These are phyloP conservation scores for Capsicum baccatum DNA, from an alignment of 257 asterid genomes.

Conservation along the genomic window DNA sequence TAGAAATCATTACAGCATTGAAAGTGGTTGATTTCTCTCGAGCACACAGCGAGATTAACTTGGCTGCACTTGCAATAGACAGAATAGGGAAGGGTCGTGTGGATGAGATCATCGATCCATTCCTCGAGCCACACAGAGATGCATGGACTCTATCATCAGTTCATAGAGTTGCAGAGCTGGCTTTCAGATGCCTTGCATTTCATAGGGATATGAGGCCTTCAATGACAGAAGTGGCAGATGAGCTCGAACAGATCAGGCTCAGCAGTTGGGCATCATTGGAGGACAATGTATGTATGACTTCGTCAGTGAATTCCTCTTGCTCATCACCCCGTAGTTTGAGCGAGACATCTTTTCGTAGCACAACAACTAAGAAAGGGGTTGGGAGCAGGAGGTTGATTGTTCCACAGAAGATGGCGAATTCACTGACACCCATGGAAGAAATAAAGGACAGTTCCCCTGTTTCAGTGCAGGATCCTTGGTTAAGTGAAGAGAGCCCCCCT, in stretches of 20 bases:
- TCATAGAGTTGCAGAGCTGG: slow-evolving; percentile 84
- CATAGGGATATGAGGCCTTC: slow-evolving; percentile 93
- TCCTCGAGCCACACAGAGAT: slow-evolving; percentile 77
- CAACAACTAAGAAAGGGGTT: slow-evolving; percentile 43
- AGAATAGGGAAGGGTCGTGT: slow-evolving; percentile 81
- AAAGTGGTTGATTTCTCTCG: slow-evolving; percentile 88
- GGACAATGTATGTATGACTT: slow-evolving; percentile 53
- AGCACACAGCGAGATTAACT: slow-evolving; percentile 73
- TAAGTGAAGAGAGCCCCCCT: slow-evolving; percentile 81
- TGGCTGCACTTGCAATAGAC: slow-evolving; percentile 86
- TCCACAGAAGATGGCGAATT: slow-evolving; percentile 38
- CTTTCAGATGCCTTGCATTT: slow-evolving; percentile 90
- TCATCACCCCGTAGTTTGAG: slow-evolving; percentile 70
- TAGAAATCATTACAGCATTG: slow-evolving; percentile 83
- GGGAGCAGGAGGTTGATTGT: slow-evolving; percentile 61
- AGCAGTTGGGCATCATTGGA: slow-evolving; percentile 82
- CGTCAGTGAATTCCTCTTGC: slow-evolving; percentile 70
- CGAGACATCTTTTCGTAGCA: slow-evolving; percentile 58
- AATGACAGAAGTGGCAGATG: slow-evolving; percentile 93
- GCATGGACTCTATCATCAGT: slow-evolving; percentile 92
- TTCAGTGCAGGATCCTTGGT: slow-evolving; percentile 84
- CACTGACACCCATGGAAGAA: slow-evolving; percentile 47
- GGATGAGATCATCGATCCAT: slow-evolving; percentile 84
- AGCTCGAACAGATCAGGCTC: slow-evolving; percentile 81
- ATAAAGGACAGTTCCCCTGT: slow-evolving; percentile 64